A percentile compares a stretch with the other conserved stretches of the same genome.
Conservation (phyloP, 305 asterid species). For the Stenogyne calaminthoides region DNA sequence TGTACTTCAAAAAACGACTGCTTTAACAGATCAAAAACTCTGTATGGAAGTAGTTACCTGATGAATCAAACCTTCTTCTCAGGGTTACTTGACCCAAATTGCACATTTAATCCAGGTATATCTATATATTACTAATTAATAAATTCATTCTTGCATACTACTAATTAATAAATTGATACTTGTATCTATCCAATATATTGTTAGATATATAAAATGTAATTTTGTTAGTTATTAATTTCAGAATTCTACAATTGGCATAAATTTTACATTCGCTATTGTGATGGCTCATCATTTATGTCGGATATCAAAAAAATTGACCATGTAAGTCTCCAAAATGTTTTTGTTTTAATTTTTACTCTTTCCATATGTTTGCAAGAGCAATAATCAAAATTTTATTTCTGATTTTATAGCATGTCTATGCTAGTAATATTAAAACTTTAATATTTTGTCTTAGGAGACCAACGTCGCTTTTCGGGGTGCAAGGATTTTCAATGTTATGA, state of each 20-base stretch:
- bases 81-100: conserved; percentile 32
- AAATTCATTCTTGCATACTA: too few relatives aligned
- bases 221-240: conserved; percentile 29
- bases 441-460: conserved; percentile 38
- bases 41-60: conserved; percentile 37
- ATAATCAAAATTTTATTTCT: background rate
- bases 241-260: conserved; percentile 46
- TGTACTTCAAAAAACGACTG: conserved; percentile 40
- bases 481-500: conserved; percentile 53
- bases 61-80: conserved; percentile 34
- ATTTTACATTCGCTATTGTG: conserved; percentile 24
- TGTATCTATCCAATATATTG: background rate
- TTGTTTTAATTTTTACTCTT: background rate
- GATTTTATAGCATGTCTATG: background rate
- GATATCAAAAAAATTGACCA: conserved; percentile 27
- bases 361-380: background rate
- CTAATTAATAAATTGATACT: background rate
- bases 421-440: background rate
- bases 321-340: conserved; percentile 39
- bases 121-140: too few relatives aligned
- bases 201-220: background rate
- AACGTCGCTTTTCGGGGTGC: conserved; percentile 63
- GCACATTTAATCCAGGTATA: conserved; percentile 45
- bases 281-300: conserved; percentile 29
- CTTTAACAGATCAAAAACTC: conserved; percentile 19